A percentile compares a stretch with the other conserved stretches of the same genome.
Evolutionary conservation across 2,329 filamentous ascomycete species (phyloP).

Genomic region (Diaporthe longicolla): DNA sequence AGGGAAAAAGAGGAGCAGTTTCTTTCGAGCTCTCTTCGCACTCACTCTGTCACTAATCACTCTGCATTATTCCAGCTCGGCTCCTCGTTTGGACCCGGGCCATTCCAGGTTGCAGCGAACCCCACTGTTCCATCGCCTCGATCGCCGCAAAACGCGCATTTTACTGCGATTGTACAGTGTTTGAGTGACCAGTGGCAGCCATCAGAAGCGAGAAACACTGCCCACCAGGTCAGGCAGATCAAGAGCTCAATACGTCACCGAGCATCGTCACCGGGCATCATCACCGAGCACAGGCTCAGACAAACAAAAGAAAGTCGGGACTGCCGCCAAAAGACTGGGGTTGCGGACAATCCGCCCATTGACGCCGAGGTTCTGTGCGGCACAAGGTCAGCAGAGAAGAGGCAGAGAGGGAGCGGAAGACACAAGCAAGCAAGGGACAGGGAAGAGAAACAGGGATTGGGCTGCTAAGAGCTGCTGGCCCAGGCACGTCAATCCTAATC

Average conservation of each 20-base stretch:
- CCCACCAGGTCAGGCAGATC: slow-evolving; percentile 5
- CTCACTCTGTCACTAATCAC: not conserved
- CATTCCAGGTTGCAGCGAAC: slow-evolving; percentile 26
- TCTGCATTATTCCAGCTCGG: not conserved
- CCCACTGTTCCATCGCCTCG: slow-evolving; percentile 32
- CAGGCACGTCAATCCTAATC: slow-evolving; percentile 30
- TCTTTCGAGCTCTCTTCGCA: not conserved
- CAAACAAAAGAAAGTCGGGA: slow-evolving; percentile 7
- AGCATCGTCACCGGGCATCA: slow-evolving; percentile 16
- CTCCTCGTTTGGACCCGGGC: not conserved
- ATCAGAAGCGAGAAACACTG: slow-evolving; percentile 12
- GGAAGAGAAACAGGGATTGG: slow-evolving; percentile 33
- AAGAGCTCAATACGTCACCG: slow-evolving; percentile 23
- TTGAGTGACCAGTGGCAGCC: not conserved
- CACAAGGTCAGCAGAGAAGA: slow-evolving; percentile 1
- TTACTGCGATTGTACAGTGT: too few relatives aligned
- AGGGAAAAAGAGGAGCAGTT: not conserved
- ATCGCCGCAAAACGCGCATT: slow-evolving; percentile 20
- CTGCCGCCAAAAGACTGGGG: slow-evolving; percentile 22
- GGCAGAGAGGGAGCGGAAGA: not conserved
- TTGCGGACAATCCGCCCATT: slow-evolving; percentile 9
- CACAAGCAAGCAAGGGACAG: slow-evolving; percentile 27
- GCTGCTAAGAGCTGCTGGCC: slow-evolving; percentile 28
- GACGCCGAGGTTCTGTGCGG: slow-evolving; percentile 9
- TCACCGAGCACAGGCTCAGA: slow-evolving; percentile 23